Conservation (phyloP, 805 yeast genomes). For the Martiniozyma abietophila region DNA sequence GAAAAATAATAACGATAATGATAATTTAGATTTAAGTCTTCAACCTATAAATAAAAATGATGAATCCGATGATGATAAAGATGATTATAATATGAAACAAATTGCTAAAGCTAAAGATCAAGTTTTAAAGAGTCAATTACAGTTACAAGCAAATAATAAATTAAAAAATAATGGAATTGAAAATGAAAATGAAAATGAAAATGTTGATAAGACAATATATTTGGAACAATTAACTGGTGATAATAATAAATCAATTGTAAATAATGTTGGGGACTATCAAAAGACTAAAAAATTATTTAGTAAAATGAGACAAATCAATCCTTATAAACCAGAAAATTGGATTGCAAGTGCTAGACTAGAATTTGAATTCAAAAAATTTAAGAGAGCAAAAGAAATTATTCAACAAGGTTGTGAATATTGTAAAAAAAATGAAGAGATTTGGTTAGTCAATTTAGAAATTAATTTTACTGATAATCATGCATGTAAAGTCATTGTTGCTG, state of each 20-base stretch:
- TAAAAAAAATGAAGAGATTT: constrained; percentile 59
- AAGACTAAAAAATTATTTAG: constrained; percentile 51
- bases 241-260: constrained; percentile 8
- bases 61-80: constrained; percentile 15
- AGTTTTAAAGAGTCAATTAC: constrained; percentile 44
- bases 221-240: constrained; percentile 28
- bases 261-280: constrained; percentile 43
- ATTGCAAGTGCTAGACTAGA: constrained; percentile 79
- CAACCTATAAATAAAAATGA: too few species aligned
- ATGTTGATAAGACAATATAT: constrained; percentile 32
- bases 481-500: constrained; percentile 51
- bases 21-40: too few species aligned
- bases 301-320: constrained; percentile 66
- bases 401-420: constrained; percentile 67
- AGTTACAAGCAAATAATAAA: too few species aligned
- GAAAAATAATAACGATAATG: constrained; percentile 26
- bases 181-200: constrained; percentile 17
- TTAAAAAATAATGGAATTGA: constrained; percentile 27
- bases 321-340: constrained; percentile 71
- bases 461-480: constrained; percentile 36
- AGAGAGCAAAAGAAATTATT: constrained; percentile 51
- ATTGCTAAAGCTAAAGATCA: constrained; percentile 58
- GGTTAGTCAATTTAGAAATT: constrained; percentile 74
- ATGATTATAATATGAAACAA: constrained; percentile 37
- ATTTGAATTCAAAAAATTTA: constrained; percentile 46